A percentile compares a stretch with the other conserved stretches of the same genome.
Evolutionary conservation across 768 basidiomycete species (phyloP).

Genomic region (Dictyophora rubrovolvata): DNA sequence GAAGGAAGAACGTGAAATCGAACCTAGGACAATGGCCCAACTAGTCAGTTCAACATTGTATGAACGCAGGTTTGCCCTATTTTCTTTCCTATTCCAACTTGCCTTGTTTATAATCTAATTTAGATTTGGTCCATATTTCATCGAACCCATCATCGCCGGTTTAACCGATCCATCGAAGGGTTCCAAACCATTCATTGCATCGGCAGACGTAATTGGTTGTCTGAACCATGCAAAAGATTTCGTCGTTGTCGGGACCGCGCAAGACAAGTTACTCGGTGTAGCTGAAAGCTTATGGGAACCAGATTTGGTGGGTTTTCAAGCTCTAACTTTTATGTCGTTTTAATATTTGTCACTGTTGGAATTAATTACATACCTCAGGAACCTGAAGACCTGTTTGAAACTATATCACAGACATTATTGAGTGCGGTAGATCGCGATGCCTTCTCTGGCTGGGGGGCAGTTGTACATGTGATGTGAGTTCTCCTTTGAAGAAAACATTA

Average conservation of each 20-base stretch:
- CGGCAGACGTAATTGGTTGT: conserved; percentile 89
- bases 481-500: neutral
- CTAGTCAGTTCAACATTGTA: conserved; percentile 93
- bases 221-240: conserved; percentile 95
- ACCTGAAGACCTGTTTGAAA: conserved; percentile 96
- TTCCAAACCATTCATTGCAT: conserved; percentile 81
- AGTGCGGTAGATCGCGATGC: conserved; percentile 96
- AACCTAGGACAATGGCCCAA: conserved; percentile 92
- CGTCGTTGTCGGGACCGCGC: conserved; percentile 89
- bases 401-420: conserved; percentile 89
- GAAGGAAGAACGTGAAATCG: conserved; percentile 96
- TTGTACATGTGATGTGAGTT: conserved; percentile 91
- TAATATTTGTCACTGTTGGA: neutral
- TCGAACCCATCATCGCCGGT: conserved; percentile 95
- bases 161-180: conserved; percentile 28
- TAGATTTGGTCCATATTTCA: conserved; percentile 87
- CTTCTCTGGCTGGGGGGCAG: conserved; percentile 91
- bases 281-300: conserved; percentile 99
- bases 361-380: conserved; percentile 28
- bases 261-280: conserved; percentile 87
- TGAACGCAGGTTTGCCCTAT: conserved; percentile 50
- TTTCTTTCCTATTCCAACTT: neutral
- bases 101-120: neutral
- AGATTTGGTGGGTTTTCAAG: conserved; percentile 44
- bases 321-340: neutral